Evolutionary conservation across 129 eudicot species (phyloP).

Genomic region (Pittosporum tobira): DNA sequence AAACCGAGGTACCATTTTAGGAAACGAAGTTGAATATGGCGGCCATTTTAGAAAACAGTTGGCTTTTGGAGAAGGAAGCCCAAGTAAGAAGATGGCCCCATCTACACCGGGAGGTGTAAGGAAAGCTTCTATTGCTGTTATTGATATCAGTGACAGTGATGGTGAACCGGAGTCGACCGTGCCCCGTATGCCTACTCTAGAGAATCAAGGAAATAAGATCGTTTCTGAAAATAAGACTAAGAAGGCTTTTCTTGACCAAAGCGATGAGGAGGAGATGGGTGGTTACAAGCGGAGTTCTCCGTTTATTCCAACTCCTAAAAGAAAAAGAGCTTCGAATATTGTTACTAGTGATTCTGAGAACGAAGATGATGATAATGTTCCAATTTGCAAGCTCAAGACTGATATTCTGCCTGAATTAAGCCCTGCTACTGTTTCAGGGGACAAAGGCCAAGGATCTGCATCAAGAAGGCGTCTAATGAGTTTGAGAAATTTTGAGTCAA

Average conservation of each 20-base stretch:
- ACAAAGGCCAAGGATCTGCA: constrained; percentile 8
- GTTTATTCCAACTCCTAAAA: constrained; percentile 23
- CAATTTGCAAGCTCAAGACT: constrained; percentile 25
- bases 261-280: constrained; percentile 19
- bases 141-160: constrained; percentile 42
- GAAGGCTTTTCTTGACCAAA: constrained; percentile 6
- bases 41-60: constrained; percentile 29
- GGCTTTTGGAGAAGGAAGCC: constrained; percentile 25
- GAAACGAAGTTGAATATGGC: constrained; percentile 1
- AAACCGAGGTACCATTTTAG: constrained; percentile 2
- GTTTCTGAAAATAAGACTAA: constrained; percentile 1
- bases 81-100: constrained; percentile 36
- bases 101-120: constrained; percentile 45
- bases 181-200: neutral
- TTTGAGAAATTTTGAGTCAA: constrained; percentile 25
- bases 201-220: constrained; percentile 3
- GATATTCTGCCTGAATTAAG: constrained; percentile 6
- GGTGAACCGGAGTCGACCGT: constrained; percentile 19
- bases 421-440: constrained; percentile 4
- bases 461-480: constrained; percentile 17
- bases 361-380: constrained; percentile 41
- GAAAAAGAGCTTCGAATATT: constrained; percentile 31
- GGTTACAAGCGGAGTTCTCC: constrained; percentile 8
- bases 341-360: constrained; percentile 41
- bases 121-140: constrained; percentile 23